Evolutionary conservation across 2,329 filamentous ascomycete species (phyloP), one percentile per base, ranked within the genome.

Genomic region (Huntiella decipiens): DNA sequence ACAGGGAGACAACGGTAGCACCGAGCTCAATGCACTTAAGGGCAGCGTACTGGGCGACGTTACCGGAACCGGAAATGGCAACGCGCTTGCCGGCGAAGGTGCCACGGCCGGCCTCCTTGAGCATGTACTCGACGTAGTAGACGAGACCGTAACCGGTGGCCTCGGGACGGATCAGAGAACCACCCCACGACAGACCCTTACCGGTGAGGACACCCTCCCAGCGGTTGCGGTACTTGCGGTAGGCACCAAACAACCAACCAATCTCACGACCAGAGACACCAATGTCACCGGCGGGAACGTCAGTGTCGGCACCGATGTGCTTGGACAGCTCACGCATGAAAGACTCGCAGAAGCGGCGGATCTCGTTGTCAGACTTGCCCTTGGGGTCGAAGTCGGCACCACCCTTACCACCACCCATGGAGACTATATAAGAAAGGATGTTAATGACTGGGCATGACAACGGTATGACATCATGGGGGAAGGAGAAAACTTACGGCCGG

Each of bases 321-420:
- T 84, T 86, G 70, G 74, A 82, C 52, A 98, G 77, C 71, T 95
- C 84, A 56, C 78, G 79, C 91, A 96, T 96, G 73, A 96, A 98
- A 50, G 86, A 68, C 54, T 82, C 77, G 70, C 88, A 96, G 75
- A 98, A 96, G 61, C 84, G 83, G 60, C 91, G 83, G 68, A 96
- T 96, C 74, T 96, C 91, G 63, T 77, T 82, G 67, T 98, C 87
- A 47, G 80, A 82, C 76, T 95, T 96, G 70, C 86, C 87, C 77
- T 96, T 98, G 64, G 91, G 91, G 67, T 96, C 86, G 63, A 98
- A 96, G 71, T 96, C 91, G 62, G 88, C 80, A 58, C 91, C 91
- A 67, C 91, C 91, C 72, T 96, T 96, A 60, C 82, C 91, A 68
- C 91, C 91, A 54, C 91, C 91, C 78, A 98, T 95, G 57, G 58